A percentile compares a stretch with the other conserved stretches of the same genome.
phyloP scores from a whole-genome alignment of 75 land plant species.

The Pinus albicaulis region DNA sequence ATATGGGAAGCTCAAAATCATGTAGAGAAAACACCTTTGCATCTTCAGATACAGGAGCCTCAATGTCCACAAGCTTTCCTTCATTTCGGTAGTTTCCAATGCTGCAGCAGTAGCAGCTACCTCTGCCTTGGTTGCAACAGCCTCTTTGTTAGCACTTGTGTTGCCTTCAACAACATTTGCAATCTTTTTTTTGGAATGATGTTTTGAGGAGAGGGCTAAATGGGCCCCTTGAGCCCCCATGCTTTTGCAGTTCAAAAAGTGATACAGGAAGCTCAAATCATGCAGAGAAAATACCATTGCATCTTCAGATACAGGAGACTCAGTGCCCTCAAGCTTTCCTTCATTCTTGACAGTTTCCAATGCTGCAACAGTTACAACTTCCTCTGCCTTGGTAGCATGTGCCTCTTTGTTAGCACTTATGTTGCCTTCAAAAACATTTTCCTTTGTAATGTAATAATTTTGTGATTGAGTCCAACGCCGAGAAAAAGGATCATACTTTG shows the following conservation, averaged over 20 bases:
- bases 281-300: slow-evolving; percentile 64
- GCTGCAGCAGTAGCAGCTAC: slow-evolving; percentile 12
- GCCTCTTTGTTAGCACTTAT: not conserved
- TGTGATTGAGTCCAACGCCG: slow-evolving; percentile 94
- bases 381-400: not conserved
- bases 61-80: slow-evolving; percentile 73
- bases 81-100: slow-evolving; percentile 66
- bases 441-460: slow-evolving; percentile 44
- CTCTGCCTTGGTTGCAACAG: not conserved
- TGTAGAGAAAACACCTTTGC: slow-evolving; percentile 66
- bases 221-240: slow-evolving; percentile 83
- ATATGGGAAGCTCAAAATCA: slow-evolving; percentile 72
- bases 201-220: slow-evolving; percentile 18
- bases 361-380: slow-evolving; percentile 12
- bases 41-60: slow-evolving; percentile 68
- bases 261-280: slow-evolving; percentile 72
- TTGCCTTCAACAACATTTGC: not conserved
- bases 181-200: too few species aligned
- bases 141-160: not conserved
- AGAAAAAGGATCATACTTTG: slow-evolving; percentile 96
- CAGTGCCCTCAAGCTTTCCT: slow-evolving; percentile 72
- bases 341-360: slow-evolving; percentile 69
- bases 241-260: slow-evolving; percentile 54
- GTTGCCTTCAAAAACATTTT: not conserved
- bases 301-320: slow-evolving; percentile 67